Conservation (phyloP, 169 alveolate species). For the Plasmodium yoelii region DNA sequence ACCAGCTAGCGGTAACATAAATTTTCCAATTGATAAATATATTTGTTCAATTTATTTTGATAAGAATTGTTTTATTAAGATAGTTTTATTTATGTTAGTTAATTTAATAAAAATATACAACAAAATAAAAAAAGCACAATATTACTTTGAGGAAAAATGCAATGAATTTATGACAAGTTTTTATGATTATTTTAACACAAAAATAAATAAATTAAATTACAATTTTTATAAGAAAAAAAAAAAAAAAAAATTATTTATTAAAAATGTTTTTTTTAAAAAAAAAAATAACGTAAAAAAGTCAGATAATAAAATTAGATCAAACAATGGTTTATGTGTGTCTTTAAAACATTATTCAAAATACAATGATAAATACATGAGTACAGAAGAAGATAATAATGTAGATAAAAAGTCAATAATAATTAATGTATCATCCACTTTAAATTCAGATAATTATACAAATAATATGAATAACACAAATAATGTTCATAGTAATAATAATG, state of each 20-base stretch:
- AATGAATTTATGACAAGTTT: constrained; percentile 52
- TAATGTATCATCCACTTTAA: constrained; percentile 55
- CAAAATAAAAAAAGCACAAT: constrained; percentile 54
- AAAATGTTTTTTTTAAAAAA: constrained; percentile 31
- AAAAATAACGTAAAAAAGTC: constrained; percentile 22
- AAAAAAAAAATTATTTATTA: constrained; percentile 11
- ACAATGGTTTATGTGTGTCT: constrained; percentile 41
- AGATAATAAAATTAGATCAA: constrained; percentile 23
- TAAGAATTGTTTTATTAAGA: constrained; percentile 34
- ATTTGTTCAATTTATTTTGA: constrained; percentile 44
- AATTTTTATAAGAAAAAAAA: constrained; percentile 39
- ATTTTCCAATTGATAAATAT: constrained; percentile 1
- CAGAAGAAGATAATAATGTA: constrained; percentile 55
- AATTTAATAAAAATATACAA: constrained; percentile 47
- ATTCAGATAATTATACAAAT: constrained; percentile 51
- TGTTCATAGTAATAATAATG: constrained; percentile 16
- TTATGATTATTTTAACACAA: constrained; percentile 22
- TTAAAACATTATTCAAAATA: constrained; percentile 20
- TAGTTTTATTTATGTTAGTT: constrained; percentile 47
- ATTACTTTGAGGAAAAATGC: constrained; percentile 46
- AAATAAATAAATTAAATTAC: constrained; percentile 26
- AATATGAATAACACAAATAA: constrained; percentile 17
- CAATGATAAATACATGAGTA: constrained; percentile 31
- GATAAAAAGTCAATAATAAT: constrained; percentile 48
- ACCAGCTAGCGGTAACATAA: constrained; percentile 20